Base-by-base conservation (phyloP, 257 asterid genomes). In the Orobanche coerulescens region DNA sequence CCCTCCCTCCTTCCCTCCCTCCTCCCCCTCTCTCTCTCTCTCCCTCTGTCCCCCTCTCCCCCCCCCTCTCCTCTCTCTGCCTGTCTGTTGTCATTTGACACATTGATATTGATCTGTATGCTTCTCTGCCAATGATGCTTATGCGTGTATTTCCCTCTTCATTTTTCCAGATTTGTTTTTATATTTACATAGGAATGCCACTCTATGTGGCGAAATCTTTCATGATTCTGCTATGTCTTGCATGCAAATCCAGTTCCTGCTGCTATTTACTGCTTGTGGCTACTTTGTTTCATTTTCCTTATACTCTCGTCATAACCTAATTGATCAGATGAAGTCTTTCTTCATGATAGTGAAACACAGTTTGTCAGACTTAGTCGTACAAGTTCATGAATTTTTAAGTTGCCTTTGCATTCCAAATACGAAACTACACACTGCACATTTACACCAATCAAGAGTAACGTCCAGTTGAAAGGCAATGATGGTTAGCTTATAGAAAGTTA, bases 71-170 rank as follows among this genome's bases (percentile, higher is more conserved):
- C 58, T 18, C 0, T 18, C 13, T 44, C 28, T 46, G 11, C 39
- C 40, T 44, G 26, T 51, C n/a, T 58, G 52, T 19, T 46, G 25
- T 46, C 39, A 1, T 14, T 65, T 54, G 37, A 52, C 20, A 37
- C 20, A 20, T 4, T 28, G 22, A 58, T 37, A 51, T 58, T 42
- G 49, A 42, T 70, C 25, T 60, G 9, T 65, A 3, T 50, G 37
- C 56, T 67, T 34, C 53, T 56, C 20, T 20, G 33, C 8, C 3
- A n/a, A 0, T 31, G 20, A 28, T 18, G 30, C 24, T 44, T 62
- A 10, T 30, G 22, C 56, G 59, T 5, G 31, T 26, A 14, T 30
- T 8, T 37, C 39, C 12, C 10, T 18, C n/a, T 24, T 28, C 46
- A 2, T 6, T 26, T 26, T 26, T 26, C 3, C 31, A 26, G 31